These are phyloP conservation scores for Saturnispora dispora DNA, from an alignment of 805 yeast species.

Conservation along the genomic window DNA sequence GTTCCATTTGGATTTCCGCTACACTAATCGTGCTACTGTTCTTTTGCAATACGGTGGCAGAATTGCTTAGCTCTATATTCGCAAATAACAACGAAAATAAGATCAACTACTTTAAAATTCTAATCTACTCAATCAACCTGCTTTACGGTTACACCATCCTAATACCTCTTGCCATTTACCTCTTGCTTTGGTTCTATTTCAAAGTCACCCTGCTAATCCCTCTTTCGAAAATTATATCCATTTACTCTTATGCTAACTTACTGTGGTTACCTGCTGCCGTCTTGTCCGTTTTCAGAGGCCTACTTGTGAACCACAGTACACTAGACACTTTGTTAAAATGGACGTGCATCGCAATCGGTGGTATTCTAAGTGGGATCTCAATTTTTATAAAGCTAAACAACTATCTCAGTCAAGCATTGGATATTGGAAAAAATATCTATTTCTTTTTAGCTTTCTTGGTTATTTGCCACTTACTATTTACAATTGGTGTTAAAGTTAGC, in stretches of 20 bases:
- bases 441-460: constrained; percentile 34
- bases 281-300: constrained; percentile 47
- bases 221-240: constrained; percentile 53
- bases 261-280: constrained; percentile 82
- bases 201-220: constrained; percentile 41
- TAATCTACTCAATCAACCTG: constrained; percentile 59
- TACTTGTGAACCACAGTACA: constrained; percentile 37
- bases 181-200: constrained; percentile 41
- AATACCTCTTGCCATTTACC: constrained; percentile 50
- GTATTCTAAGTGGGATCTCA: constrained; percentile 49
- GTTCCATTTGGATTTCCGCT: constrained; percentile 86
- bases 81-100: constrained; percentile 35
- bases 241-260: constrained; percentile 78
- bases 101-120: constrained; percentile 47
- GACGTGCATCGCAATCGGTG: constrained; percentile 53
- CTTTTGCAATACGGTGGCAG: constrained; percentile 63
- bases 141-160: constrained; percentile 69
- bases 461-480: constrained; percentile 45
- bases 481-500: constrained; percentile 54
- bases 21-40: constrained; percentile 68
- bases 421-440: constrained; percentile 30
- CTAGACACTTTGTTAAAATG: constrained; percentile 48
- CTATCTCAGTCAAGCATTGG: constrained; percentile 29
- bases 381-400: constrained; percentile 39
- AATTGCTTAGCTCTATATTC: constrained; percentile 42